Evolutionary conservation across 2,329 filamentous ascomycete species (phyloP).

Genomic region (Lithohypha guttulata): DNA sequence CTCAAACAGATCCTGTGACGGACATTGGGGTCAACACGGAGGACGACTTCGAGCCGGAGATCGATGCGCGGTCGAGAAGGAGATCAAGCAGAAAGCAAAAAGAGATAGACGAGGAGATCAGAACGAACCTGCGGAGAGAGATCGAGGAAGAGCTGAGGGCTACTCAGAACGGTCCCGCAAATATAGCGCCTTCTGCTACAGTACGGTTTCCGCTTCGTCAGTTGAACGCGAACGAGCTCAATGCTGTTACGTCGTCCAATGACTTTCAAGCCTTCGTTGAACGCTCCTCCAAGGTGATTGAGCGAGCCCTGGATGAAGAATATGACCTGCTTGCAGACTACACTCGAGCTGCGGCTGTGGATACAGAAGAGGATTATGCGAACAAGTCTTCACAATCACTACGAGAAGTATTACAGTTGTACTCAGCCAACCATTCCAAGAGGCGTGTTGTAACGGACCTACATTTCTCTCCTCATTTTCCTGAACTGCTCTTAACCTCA

Average conservation of each 20-base stretch:
- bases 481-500: constrained; percentile 81
- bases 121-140: constrained; percentile 72
- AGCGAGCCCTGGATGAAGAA: constrained; percentile 83
- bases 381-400: constrained; percentile 24
- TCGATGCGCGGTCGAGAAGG: constrained; percentile 51
- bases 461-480: constrained; percentile 82
- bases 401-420: constrained; percentile 86
- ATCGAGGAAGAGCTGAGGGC: constrained; percentile 85
- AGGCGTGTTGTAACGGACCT: constrained; percentile 95
- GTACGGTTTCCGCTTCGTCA: constrained; percentile 64
- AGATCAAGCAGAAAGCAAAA: constrained; percentile 66
- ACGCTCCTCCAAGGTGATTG: constrained; percentile 90
- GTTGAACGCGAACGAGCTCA: constrained; percentile 72
- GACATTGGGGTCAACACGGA: constrained; percentile 36
- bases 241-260: constrained; percentile 79
- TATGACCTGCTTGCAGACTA: constrained; percentile 97
- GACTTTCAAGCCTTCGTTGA: constrained; percentile 95
- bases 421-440: constrained; percentile 90
- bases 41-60: constrained; percentile 54
- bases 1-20: constrained; percentile 61
- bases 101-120: constrained; percentile 78
- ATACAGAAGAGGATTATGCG: constrained; percentile 48
- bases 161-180: constrained; percentile 37
- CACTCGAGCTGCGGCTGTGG: constrained; percentile 62
- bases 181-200: constrained; percentile 32